phyloP scores from a whole-genome alignment of 2,329 filamentous ascomycete genomes.

The Fusarium chlamydosporum region DNA sequence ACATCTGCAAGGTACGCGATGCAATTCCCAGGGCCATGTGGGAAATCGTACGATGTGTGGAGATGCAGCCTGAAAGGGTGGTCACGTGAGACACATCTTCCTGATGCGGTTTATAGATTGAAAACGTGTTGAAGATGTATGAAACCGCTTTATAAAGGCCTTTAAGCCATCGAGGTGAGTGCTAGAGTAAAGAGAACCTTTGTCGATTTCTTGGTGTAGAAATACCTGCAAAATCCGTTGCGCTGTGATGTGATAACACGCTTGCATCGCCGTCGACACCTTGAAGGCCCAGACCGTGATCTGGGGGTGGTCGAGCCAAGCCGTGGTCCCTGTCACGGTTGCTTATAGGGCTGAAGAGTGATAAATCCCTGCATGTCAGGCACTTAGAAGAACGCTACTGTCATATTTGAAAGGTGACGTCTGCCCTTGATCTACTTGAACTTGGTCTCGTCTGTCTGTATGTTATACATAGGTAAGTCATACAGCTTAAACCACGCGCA shows the following conservation, averaged over 20 bases:
- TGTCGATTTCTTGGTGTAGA: neutral
- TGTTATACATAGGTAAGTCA: neutral
- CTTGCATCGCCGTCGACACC: slow-evolving; percentile 26
- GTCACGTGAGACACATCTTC: slow-evolving; percentile 27
- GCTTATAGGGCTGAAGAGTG: slow-evolving; percentile 41
- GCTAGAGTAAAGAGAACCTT: too few species aligned
- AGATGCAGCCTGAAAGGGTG: slow-evolving; percentile 33
- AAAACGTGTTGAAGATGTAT: neutral
- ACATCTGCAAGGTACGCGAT: slow-evolving; percentile 3
- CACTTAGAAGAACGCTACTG: slow-evolving; percentile 38
- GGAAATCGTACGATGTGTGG: slow-evolving; percentile 48
- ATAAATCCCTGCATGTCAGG: slow-evolving; percentile 44
- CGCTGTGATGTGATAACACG: neutral
- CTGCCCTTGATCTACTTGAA: neutral
- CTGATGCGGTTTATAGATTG: neutral
- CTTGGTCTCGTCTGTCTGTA: neutral
- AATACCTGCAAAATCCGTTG: neutral
- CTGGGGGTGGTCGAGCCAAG: slow-evolving; percentile 37
- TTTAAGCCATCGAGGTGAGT: fast-evolving
- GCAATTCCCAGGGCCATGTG: slow-evolving; percentile 25
- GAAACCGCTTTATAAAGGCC: fast-evolving
- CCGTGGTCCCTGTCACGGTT: slow-evolving; percentile 41
- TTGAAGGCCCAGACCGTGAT: slow-evolving; percentile 44
- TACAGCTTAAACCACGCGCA: neutral
- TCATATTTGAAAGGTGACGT: slow-evolving; percentile 34